A percentile compares a stretch with the other conserved stretches of the same genome.
These are phyloP conservation scores for Naegleria lovaniensis DNA, from an alignment of 208 protist genomes.

Conservation along the genomic window DNA sequence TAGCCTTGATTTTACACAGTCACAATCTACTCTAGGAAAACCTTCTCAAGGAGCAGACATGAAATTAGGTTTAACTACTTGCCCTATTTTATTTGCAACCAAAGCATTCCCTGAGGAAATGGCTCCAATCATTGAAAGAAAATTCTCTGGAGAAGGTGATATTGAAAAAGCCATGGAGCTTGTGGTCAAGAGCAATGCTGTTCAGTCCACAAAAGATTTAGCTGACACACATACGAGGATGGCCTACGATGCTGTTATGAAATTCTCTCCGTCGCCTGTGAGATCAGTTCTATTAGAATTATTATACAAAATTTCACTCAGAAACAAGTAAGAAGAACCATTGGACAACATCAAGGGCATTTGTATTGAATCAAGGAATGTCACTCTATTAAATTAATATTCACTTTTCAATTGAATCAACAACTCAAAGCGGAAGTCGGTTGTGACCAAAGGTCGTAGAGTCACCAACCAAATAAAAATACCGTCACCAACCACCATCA, in stretches of 20 bases:
- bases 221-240: neutral
- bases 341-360: neutral
- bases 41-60: conserved; percentile 15
- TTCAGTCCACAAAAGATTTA: neutral
- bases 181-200: neutral
- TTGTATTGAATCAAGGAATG: too few species aligned
- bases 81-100: neutral
- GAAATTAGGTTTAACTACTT: conserved; percentile 21
- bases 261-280: neutral
- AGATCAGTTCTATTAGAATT: neutral
- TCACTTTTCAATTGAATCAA: too few species aligned
- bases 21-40: neutral
- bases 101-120: neutral
- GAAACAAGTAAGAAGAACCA: neutral
- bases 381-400: too few species aligned
- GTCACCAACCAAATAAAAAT: too few species aligned
- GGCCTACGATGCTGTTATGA: neutral
- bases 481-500: too few species aligned
- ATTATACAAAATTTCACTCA: neutral
- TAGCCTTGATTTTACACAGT: conserved; percentile 4
- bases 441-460: too few species aligned
- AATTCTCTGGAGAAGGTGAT: neutral
- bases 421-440: too few species aligned
- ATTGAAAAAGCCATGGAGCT: neutral
- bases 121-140: neutral